phyloP scores from a whole-genome alignment of 768 basidiomycete genomes.

The Dendrothele bispora region DNA sequence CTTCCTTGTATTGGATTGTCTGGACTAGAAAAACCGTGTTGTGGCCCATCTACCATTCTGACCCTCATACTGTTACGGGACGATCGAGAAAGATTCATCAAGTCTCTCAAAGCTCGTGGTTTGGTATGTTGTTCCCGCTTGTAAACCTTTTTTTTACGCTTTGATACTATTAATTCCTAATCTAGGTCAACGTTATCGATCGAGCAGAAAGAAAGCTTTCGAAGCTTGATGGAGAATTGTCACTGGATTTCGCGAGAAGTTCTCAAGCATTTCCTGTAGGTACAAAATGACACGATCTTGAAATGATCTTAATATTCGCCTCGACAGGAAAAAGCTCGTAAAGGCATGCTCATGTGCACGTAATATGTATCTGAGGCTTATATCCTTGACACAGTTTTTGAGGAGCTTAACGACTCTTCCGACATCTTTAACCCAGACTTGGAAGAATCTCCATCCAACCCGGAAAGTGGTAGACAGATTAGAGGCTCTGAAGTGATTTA shows the following conservation, averaged over 20 bases:
- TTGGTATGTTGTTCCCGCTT: slow-evolving; percentile 4
- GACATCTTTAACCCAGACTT: too few relatives aligned
- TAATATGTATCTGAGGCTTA: too few relatives aligned
- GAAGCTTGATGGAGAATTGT: slow-evolving; percentile 7
- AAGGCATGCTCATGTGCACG: too few relatives aligned
- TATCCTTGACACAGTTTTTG: too few relatives aligned
- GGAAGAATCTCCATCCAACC: too few relatives aligned
- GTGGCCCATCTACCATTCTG: too few relatives aligned
- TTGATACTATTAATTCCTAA: background rate
- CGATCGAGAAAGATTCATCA: slow-evolving; percentile 10
- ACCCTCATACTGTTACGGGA: background rate
- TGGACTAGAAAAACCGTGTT: too few relatives aligned
- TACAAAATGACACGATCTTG: background rate
- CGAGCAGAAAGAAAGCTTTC: slow-evolving; percentile 16
- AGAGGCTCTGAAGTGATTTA: too few relatives aligned
- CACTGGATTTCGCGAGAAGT: slow-evolving; percentile 4
- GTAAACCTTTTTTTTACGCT: background rate
- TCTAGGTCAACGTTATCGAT: slow-evolving; percentile 10
- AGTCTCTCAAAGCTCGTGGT: slow-evolving; percentile 14
- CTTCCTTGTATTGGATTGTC: slow-evolving; percentile 46
- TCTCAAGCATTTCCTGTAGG: slow-evolving; percentile 2
- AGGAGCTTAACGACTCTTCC: too few relatives aligned
- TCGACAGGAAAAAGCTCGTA: background rate
- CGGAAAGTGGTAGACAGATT: too few relatives aligned
- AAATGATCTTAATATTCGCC: background rate